Evolutionary conservation across 208 protist species (phyloP), one percentile per base, ranked within the genome.

Genomic region (Strigomonas culicis): DNA sequence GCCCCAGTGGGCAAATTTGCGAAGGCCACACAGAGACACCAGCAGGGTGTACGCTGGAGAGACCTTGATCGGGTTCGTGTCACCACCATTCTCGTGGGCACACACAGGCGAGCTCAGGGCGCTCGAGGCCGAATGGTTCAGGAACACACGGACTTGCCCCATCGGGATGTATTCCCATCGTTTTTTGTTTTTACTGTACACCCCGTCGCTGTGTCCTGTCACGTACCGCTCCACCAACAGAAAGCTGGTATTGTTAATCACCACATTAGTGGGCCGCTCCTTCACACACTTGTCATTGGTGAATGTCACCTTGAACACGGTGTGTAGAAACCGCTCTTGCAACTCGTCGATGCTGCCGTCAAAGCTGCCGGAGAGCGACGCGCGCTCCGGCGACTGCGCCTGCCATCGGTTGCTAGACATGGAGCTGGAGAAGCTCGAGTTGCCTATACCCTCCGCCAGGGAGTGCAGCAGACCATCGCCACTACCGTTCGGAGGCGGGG

Each of bases 131-230:
- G 39, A 44, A 15, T 44, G 28, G 27, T 61, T 61, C 15, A 61
- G 27, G 59, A 92, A 92, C 28, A 95, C 86, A 15, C 75, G 59
- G 0, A 79, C 77, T 63, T 93, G 79, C 0, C 89, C 89, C 0
- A 81, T 53, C 6, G 89, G 89, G 6, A 95, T 72, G 27, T 85
- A 66, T 68, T 95, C 84, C 86, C 89, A 95, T n/a, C 91, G 63
- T 44, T 88, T 86, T 11, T 68, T 74, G 57, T 77, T 90, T 41
- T 74, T 79, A 4, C 62, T 61, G 63, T 95, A 95, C n/a, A 92
- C 75, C n/a, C 62, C 75, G 50, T 88, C 74, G 47, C 74, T 75
- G 57, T 75, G 66, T 31, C 83, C 89, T 34, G 66, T 51, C 19
- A 89, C 66, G 25, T 68, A 73, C 36, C 84, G 82, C 59, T 90